phyloP scores from a whole-genome alignment of 331 rosid genomes.

The Spiraea crenata region DNA sequence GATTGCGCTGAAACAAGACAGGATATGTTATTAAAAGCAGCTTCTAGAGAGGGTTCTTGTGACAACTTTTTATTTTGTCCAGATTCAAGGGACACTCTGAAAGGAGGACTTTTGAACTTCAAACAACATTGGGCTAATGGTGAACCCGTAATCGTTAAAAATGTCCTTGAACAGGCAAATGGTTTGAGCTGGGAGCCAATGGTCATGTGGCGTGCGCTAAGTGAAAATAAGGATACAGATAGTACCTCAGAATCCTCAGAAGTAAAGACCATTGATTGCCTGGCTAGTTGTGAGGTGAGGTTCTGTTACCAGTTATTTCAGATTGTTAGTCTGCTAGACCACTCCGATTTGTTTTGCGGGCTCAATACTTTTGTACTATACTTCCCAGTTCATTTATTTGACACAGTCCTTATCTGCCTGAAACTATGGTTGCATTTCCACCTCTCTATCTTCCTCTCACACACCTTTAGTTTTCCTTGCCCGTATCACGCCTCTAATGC shows the following conservation, averaged over 20 bases:
- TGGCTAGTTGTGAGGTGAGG: slow-evolving; percentile 77
- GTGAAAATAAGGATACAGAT: slow-evolving; percentile 45
- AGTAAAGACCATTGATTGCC: slow-evolving; percentile 82
- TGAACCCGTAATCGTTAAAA: slow-evolving; percentile 64
- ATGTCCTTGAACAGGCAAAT: slow-evolving; percentile 57
- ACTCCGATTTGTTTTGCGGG: neutral
- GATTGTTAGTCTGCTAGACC: neutral
- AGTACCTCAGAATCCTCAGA: slow-evolving; percentile 50
- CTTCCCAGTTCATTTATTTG: neutral
- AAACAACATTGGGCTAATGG: slow-evolving; percentile 65
- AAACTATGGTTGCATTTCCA: neutral
- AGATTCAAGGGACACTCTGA: slow-evolving; percentile 29
- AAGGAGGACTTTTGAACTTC: slow-evolving; percentile 38
- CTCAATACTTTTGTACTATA: neutral
- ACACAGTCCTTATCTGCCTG: neutral
- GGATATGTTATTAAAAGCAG: slow-evolving; percentile 37
- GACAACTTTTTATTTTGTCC: slow-evolving; percentile 51
- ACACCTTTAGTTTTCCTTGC: slow-evolving; percentile 11
- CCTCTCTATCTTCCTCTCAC: neutral
- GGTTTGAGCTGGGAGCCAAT: slow-evolving; percentile 91
- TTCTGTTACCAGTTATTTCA: slow-evolving; percentile 15
- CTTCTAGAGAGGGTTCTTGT: slow-evolving; percentile 39
- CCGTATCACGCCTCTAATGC: slow-evolving; percentile 4
- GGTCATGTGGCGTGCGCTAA: slow-evolving; percentile 83
- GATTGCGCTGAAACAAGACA: slow-evolving; percentile 26